Evolutionary conservation across 139 green algal species (phyloP).

Genomic region (Pleodorina starrii): DNA sequence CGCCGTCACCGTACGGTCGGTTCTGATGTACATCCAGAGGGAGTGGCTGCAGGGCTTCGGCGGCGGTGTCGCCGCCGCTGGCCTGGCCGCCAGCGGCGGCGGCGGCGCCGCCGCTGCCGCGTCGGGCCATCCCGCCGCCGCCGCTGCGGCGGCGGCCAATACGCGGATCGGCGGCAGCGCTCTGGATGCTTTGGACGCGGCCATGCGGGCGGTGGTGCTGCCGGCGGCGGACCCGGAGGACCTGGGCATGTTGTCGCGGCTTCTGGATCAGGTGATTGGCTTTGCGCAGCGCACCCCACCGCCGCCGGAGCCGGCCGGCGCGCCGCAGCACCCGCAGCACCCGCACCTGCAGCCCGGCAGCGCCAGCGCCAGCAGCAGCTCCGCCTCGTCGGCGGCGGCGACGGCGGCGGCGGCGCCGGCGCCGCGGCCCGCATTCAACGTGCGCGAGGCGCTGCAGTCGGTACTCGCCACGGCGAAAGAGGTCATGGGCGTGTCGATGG

Average conservation of each 20-base stretch:
- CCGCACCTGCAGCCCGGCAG: neutral
- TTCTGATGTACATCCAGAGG: slow-evolving; percentile 37
- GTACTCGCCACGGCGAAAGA: neutral
- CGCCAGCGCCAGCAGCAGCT: neutral
- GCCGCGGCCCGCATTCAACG: slow-evolving; percentile 21
- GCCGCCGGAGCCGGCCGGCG: slow-evolving; percentile 1
- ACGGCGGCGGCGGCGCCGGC: neutral
- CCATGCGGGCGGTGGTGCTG: slow-evolving; percentile 51
- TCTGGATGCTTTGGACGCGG: slow-evolving; percentile 51
- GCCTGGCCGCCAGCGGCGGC: no score
- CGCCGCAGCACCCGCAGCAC: neutral
- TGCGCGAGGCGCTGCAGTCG: slow-evolving; percentile 16
- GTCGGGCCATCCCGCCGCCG: no score
- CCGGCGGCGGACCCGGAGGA: slow-evolving; percentile 45
- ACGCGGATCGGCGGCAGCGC: slow-evolving; percentile 35
- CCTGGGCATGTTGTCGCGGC: slow-evolving; percentile 21
- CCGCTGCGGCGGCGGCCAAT: neutral
- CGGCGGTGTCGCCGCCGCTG: neutral
- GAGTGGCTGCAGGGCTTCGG: neutral
- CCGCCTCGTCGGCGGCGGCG: neutral
- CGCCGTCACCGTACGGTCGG: neutral
- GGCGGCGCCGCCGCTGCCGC: neutral
- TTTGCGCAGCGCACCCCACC: slow-evolving; percentile 41
- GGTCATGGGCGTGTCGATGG: neutral
- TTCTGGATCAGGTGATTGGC: slow-evolving; percentile 52